These are phyloP conservation scores for Corynespora cassiicola DNA, from an alignment of 2,329 filamentous ascomycete species.

Conservation along the genomic window DNA sequence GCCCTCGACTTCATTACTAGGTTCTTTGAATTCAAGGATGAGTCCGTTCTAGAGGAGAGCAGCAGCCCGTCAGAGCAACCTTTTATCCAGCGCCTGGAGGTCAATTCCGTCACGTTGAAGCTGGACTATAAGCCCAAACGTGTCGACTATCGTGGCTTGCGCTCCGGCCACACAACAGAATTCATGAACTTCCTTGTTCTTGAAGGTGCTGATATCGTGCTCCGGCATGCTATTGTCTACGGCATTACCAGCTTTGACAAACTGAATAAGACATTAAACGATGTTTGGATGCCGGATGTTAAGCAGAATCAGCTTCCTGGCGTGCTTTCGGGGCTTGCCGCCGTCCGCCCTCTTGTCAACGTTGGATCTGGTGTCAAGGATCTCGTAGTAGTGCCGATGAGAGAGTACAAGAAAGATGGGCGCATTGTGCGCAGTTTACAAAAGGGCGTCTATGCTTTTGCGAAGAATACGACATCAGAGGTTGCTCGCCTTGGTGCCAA, in stretches of 20 bases:
- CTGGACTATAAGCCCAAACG: constrained; percentile 98
- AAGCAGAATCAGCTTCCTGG: constrained; percentile 86
- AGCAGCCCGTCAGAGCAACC: constrained; percentile 72
- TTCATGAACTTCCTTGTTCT: constrained; percentile 99
- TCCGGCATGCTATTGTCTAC: constrained; percentile 90
- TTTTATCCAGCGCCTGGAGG: constrained; percentile 88
- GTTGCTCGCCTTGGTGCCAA: constrained; percentile 95
- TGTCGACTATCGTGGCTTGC: constrained; percentile 92
- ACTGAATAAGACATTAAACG: constrained; percentile 87
- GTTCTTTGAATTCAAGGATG: constrained; percentile 98
- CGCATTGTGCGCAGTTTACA: constrained; percentile 89
- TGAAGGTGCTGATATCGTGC: constrained; percentile 83
- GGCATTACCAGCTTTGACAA: constrained; percentile 90
- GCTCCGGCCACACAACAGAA: constrained; percentile 92
- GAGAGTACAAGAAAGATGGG: constrained; percentile 93
- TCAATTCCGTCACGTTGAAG: constrained; percentile 82
- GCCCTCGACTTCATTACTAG: constrained; percentile 95
- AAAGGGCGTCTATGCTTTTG: constrained; percentile 89
- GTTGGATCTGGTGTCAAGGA: constrained; percentile 87
- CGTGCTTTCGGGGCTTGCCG: constrained; percentile 86
- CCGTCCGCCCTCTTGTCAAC: constrained; percentile 88
- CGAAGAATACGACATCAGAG: constrained; percentile 90
- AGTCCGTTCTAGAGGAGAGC: constrained; percentile 60
- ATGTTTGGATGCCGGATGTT: constrained; percentile 96
- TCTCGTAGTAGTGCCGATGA: constrained; percentile 86